A percentile compares a stretch with the other conserved stretches of the same genome.
These are phyloP conservation scores for Ogataea pignaliae DNA, from an alignment of 805 yeast genomes.

Conservation along the genomic window DNA sequence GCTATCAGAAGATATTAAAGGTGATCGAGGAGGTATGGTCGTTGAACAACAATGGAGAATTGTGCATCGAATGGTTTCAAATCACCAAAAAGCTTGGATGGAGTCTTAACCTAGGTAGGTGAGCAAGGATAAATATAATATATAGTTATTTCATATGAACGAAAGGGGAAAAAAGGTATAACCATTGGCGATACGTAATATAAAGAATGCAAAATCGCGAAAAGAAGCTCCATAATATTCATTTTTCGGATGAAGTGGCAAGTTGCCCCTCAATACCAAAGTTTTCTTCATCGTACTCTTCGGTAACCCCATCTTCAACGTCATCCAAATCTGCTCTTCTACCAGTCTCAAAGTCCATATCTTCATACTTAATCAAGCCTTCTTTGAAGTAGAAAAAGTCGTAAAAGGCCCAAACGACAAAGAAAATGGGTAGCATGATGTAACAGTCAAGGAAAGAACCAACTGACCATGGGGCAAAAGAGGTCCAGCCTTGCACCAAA, in stretches of 20 bases:
- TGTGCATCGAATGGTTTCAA: constrained; percentile 37
- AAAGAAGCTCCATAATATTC: too few species aligned
- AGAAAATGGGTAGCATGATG: constrained; percentile 54
- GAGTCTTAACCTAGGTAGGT: constrained; percentile 26
- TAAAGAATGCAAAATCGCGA: too few species aligned
- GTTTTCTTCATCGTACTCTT: too few species aligned
- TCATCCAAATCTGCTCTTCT: constrained; percentile 31
- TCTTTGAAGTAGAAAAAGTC: constrained; percentile 14
- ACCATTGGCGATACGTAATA: too few species aligned
- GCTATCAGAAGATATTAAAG: constrained; percentile 27
- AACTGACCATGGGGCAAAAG: constrained; percentile 52
- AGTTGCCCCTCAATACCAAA: too few species aligned
- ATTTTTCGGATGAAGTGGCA: too few species aligned
- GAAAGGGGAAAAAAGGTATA: too few species aligned
- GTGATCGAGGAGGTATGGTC: constrained; percentile 34
- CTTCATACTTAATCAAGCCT: constrained; percentile 31
- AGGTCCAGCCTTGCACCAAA: constrained; percentile 65
- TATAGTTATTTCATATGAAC: too few species aligned
- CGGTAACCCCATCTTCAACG: too few species aligned
- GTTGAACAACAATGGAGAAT: constrained; percentile 29
- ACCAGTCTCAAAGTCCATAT: constrained; percentile 48
- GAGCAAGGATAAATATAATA: too few species aligned
- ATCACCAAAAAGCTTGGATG: constrained; percentile 35
- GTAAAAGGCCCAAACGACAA: constrained; percentile 29
- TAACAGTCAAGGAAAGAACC: constrained; percentile 56